Conservation (phyloP, 2,329 filamentous ascomycete genomes). For the Aspergillus transmontanensis region DNA sequence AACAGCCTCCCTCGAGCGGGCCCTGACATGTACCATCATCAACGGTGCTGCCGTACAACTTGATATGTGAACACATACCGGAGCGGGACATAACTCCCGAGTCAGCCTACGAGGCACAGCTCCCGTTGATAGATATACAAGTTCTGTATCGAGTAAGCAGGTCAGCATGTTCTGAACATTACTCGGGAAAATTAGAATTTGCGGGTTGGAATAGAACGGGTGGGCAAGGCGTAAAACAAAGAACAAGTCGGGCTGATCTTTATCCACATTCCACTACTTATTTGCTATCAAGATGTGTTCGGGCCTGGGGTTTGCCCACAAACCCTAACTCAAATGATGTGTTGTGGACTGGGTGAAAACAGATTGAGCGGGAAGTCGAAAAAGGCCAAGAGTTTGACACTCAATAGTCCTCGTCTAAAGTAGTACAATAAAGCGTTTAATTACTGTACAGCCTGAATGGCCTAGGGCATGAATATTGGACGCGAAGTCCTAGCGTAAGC, state of each 20-base stretch:
- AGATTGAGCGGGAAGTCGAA: neutral
- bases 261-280: neutral
- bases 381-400: neutral
- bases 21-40: neutral
- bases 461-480: neutral
- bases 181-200: neutral
- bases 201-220: neutral
- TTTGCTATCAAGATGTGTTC: neutral
- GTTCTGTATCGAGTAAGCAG: neutral
- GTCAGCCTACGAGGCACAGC: neutral
- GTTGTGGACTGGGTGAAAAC: neutral
- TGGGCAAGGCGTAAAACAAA: neutral
- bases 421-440: neutral
- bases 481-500: neutral
- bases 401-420: neutral
- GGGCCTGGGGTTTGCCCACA: neutral
- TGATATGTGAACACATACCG: neutral
- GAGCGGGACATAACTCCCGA: neutral
- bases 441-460: neutral
- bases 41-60: neutral
- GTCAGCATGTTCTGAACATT: neutral
- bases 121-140: neutral
- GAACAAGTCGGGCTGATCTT: neutral
- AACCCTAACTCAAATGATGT: neutral
- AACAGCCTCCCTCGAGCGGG: neutral